Conservation (phyloP, 352 stramenopile species). For the Thalassiosira livingstoniorum region DNA sequence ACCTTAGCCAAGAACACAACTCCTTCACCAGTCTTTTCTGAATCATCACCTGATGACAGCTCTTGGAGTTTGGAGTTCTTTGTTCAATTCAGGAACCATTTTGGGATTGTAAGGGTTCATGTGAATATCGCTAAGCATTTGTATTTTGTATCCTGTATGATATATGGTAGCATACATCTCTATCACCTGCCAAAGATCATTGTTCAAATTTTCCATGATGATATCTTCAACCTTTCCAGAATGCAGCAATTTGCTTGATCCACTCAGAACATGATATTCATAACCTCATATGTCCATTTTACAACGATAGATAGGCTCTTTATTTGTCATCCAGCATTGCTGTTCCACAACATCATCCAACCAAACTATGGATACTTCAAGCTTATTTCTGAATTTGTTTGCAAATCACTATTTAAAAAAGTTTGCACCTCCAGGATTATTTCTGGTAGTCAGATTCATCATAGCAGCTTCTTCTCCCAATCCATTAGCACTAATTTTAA, state of each 20-base stretch:
- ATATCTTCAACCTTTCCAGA: slow-evolving; percentile 62
- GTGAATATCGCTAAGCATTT: slow-evolving; percentile 28
- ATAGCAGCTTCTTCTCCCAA: slow-evolving; percentile 14
- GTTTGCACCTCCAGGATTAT: slow-evolving; percentile 42
- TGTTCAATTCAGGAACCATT: slow-evolving; percentile 14
- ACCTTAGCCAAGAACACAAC: slow-evolving; percentile 40
- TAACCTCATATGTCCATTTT: slow-evolving; percentile 64
- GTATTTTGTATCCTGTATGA: slow-evolving; percentile 30
- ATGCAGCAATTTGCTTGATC: slow-evolving; percentile 43
- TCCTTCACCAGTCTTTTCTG: slow-evolving; percentile 8
- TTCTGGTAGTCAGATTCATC: slow-evolving; percentile 42
- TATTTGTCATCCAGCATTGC: slow-evolving; percentile 46
- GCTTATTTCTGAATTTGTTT: slow-evolving; percentile 39
- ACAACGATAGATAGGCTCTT: slow-evolving; percentile 39
- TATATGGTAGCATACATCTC: slow-evolving; percentile 26
- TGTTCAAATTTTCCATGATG: slow-evolving; percentile 60
- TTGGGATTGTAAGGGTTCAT: slow-evolving; percentile 46
- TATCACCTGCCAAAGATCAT: slow-evolving; percentile 5
- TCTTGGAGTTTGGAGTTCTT: neutral
- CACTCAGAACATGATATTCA: slow-evolving; percentile 60
- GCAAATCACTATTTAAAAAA: slow-evolving; percentile 43
- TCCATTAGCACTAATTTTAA: slow-evolving; percentile 40
- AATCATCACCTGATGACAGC: neutral
- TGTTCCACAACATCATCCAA: slow-evolving; percentile 57
- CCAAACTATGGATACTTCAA: slow-evolving; percentile 32